Evolutionary conservation across 2,329 filamentous ascomycete genomes (phyloP).

Genomic region (Xylaria multiplex): DNA sequence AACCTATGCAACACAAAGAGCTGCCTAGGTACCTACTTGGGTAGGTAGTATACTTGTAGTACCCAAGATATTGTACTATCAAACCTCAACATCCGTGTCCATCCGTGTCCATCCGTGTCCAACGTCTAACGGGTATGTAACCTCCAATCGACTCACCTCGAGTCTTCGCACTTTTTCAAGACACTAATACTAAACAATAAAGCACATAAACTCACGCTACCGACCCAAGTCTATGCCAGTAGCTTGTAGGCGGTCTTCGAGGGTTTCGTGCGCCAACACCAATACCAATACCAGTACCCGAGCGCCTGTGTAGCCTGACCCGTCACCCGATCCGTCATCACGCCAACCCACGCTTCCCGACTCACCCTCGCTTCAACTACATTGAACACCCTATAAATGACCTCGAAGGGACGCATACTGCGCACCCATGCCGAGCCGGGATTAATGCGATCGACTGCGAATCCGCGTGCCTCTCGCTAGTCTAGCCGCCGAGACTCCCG

Average conservation of each 20-base stretch:
- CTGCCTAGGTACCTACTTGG: neutral
- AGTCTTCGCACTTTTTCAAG: neutral
- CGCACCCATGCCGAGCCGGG: slow-evolving; percentile 29
- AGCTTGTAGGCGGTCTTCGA: no score
- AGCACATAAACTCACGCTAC: neutral
- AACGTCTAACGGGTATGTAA: neutral
- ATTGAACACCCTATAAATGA: slow-evolving; percentile 25
- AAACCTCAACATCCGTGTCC: neutral
- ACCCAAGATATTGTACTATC: neutral
- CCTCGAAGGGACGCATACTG: slow-evolving; percentile 22
- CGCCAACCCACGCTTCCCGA: slow-evolving; percentile 13
- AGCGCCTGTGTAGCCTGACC: slow-evolving; percentile 17
- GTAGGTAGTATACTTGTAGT: no score
- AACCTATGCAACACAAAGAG: neutral
- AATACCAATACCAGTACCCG: neutral
- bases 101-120: neutral
- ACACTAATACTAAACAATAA: neutral
- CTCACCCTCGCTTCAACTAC: neutral
- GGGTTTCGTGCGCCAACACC: no score
- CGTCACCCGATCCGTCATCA: slow-evolving; percentile 22
- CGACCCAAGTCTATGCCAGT: no score
- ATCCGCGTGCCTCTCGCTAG: slow-evolving; percentile 31
- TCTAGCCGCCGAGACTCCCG: slow-evolving; percentile 28
- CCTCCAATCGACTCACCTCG: slow-evolving; percentile 3
- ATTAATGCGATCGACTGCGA: slow-evolving; percentile 36